These are phyloP conservation scores for Euphorbia pulcherrima DNA, from an alignment of 345 rosid species.

Conservation along the genomic window DNA sequence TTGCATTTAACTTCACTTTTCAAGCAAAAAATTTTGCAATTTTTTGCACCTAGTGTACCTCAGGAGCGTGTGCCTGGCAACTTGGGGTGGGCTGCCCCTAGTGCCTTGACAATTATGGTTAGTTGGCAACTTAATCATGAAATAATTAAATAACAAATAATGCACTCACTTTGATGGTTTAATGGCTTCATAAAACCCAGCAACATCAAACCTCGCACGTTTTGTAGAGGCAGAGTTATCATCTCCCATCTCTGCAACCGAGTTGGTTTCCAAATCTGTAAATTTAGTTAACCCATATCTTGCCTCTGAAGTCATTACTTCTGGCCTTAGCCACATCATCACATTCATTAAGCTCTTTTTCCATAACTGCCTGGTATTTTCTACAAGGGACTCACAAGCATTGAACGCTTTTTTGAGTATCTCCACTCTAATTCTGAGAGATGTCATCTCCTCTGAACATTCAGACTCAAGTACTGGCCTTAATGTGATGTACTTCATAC, in stretches of 20 bases:
- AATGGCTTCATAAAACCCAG: constrained; percentile 89
- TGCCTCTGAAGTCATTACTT: constrained; percentile 75
- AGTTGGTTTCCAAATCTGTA: constrained; percentile 30
- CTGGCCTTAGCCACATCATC: constrained; percentile 92
- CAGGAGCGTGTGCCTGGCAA: no score
- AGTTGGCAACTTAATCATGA: constrained; percentile 4
- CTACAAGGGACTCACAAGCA: constrained; percentile 69
- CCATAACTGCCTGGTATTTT: constrained; percentile 67
- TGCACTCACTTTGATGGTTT: constrained; percentile 83
- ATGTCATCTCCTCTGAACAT: constrained; percentile 35
- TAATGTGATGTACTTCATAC: constrained; percentile 58
- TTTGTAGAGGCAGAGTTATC: constrained; percentile 34
- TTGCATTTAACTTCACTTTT: no score
- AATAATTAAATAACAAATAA: not conserved
- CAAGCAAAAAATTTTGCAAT: no score
- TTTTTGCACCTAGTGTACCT: no score
- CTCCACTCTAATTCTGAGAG: constrained; percentile 74
- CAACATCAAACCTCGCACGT: constrained; percentile 56
- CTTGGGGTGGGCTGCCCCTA: no score
- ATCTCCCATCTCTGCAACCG: constrained; percentile 20
- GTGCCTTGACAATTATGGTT: no score
- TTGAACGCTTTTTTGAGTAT: constrained; percentile 63
- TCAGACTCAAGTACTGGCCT: constrained; percentile 46
- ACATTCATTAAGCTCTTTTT: constrained; percentile 83
- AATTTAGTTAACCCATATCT: constrained; percentile 47